A percentile compares a stretch with the other conserved stretches of the same genome.
Conservation (phyloP, 2,329 filamentous ascomycete genomes). For the Monilinia fructigena region DNA sequence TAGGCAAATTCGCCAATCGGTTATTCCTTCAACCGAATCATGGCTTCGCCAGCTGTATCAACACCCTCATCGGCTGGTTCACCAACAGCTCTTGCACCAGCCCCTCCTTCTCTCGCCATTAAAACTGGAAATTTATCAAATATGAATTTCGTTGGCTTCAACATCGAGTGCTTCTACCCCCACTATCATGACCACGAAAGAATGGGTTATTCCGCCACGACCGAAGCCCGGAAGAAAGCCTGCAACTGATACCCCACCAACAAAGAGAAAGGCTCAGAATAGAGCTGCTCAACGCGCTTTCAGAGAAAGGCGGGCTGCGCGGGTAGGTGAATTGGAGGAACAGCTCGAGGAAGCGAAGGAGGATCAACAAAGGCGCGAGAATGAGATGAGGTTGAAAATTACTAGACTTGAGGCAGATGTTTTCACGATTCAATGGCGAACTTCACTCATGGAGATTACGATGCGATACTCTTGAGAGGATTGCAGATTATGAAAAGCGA, state of each 20-base stretch:
- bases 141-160: slow-evolving; percentile 32
- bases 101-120: slow-evolving; percentile 42
- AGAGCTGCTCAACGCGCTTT: slow-evolving; percentile 88
- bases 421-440: slow-evolving; percentile 54
- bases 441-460: slow-evolving; percentile 40
- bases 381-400: slow-evolving; percentile 56
- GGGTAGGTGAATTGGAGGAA: slow-evolving; percentile 73
- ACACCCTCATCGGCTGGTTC: slow-evolving; percentile 44
- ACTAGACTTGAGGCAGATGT: slow-evolving; percentile 62
- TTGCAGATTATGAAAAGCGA: slow-evolving; percentile 42
- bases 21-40: slow-evolving; percentile 27
- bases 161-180: slow-evolving; percentile 42
- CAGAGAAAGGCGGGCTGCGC: slow-evolving; percentile 79
- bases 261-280: slow-evolving; percentile 93
- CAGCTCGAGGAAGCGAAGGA: slow-evolving; percentile 62
- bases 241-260: slow-evolving; percentile 86
- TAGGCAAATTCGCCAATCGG: slow-evolving; percentile 23
- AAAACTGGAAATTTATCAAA: slow-evolving; percentile 31
- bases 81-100: slow-evolving; percentile 39
- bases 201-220: slow-evolving; percentile 82
- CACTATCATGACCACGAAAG: slow-evolving; percentile 68
- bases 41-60: slow-evolving; percentile 44
- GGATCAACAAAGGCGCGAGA: slow-evolving; percentile 55
- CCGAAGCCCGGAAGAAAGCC: slow-evolving; percentile 93
- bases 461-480: slow-evolving; percentile 40